Conservation (phyloP, 179 eudicot genomes). For the Pouteria campechiana region DNA sequence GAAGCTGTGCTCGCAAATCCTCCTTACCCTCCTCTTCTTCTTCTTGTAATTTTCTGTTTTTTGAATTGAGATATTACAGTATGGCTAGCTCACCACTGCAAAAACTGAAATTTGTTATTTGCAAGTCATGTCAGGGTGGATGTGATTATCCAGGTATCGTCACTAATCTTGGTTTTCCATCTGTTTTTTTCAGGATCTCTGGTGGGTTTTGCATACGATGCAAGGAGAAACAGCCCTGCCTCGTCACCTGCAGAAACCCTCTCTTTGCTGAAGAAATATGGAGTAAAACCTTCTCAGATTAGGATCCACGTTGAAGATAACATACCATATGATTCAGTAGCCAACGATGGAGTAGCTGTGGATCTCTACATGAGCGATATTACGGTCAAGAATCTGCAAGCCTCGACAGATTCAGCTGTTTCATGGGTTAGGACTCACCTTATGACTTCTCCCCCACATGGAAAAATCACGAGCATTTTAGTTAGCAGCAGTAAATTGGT, state of each 20-base stretch:
- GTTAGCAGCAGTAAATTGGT: not conserved
- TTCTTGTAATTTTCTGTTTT: too few relatives aligned
- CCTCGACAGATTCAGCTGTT: not conserved
- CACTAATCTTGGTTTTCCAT: not conserved
- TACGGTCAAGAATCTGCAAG: not conserved
- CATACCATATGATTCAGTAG: not conserved
- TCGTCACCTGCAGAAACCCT: constrained; percentile 2
- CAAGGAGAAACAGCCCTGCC: constrained; percentile 2
- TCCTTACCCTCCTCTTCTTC: too few relatives aligned
- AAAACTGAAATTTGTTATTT: too few relatives aligned
- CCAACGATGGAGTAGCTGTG: constrained; percentile 4
- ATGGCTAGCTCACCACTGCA: too few relatives aligned
- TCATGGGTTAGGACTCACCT: constrained; percentile 9
- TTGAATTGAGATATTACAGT: too few relatives aligned
- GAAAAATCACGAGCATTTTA: constrained; percentile 3
- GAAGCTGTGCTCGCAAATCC: too few relatives aligned
- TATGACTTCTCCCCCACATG: constrained; percentile 4
- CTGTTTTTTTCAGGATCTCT: constrained; percentile 5
- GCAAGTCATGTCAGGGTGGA: too few relatives aligned
- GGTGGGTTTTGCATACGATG: constrained; percentile 10
- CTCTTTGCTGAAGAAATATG: constrained; percentile 2
- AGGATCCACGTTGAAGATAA: constrained; percentile 14
- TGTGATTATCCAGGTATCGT: too few relatives aligned
- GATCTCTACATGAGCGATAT: constrained; percentile 7
- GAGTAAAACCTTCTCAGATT: constrained; percentile 3